Evolutionary conservation across 768 basidiomycete genomes (phyloP), one percentile per base, ranked within the genome.

Genomic region (Coprinopsis marcescibilis): DNA sequence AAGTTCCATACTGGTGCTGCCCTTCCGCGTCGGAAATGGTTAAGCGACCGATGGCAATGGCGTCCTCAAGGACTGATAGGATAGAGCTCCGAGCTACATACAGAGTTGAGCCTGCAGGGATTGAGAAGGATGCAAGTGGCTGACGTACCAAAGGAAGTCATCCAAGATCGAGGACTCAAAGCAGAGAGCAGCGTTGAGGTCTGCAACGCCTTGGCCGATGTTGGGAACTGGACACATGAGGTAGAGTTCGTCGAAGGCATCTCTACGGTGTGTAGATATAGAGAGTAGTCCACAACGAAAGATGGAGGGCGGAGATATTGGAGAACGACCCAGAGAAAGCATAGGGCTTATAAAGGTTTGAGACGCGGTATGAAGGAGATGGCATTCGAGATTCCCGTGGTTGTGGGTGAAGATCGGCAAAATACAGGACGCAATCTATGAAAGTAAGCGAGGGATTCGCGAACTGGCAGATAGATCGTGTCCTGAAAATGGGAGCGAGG

Each of bases 21-120:
- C 80, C 80, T 58, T 80, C 69, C 11, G 74, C 69, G 65, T 84
- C 82, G 59, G 72, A 68, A 55, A 84, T 70, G 32, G 80, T 81
- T 52, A 84, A 64, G 64, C 75, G 72, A 4, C 82, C 82, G 59
- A 70, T 68, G 3, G 65, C 69, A 59, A 84, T 77, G 24, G 80
- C 80, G 54, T 71, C 73, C 44, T 75, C 69, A 36, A 82, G 74
- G 43, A 81, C 70, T 4, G 78, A 65, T 20, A 81, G 68, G 51
- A 84, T 75, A 6, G 82, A 83, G 42, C 65, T 68, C 26, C 81
- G 78, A 8, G 82, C 82, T 82, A 57, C 2, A 50, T 37, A 32
- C 41, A 42, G 13, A 14, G 36, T 54, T 23, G 58, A 54, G 34
- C 50, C 48, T 34, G 17, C 37, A 23, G 26, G 23, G 24, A 25